A percentile compares a stretch with the other conserved stretches of the same genome.
Conservation (phyloP, 31 red algal species). For the Odonthalia washingtoniensis region DNA sequence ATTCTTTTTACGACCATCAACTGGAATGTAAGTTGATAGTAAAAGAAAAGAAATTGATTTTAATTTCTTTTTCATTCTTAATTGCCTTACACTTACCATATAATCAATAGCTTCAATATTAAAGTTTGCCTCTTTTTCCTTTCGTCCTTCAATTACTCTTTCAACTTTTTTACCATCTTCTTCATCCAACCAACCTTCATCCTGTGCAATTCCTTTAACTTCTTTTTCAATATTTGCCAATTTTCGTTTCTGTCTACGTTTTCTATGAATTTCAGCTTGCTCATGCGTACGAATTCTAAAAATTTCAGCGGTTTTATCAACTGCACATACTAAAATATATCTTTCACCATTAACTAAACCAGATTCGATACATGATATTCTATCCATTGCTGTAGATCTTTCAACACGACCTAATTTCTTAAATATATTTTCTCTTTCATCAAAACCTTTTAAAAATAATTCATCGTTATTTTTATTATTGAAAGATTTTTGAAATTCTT, state of each 20-base stretch:
- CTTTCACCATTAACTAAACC: slow-evolving; percentile 2
- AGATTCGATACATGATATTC: slow-evolving; percentile 38
- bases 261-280: slow-evolving; percentile 60
- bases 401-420: slow-evolving; percentile 33
- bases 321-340: slow-evolving; percentile 41
- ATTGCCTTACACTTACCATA: slow-evolving; percentile 32
- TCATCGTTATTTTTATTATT: not conserved
- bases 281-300: slow-evolving; percentile 44
- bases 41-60: slow-evolving; percentile 45
- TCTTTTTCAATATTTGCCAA: slow-evolving; percentile 38
- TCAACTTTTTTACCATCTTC: slow-evolving; percentile 6
- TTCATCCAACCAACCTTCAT: slow-evolving; percentile 42
- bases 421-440: slow-evolving; percentile 38
- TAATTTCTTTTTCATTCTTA: slow-evolving; percentile 43
- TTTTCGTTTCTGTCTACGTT: slow-evolving; percentile 59
- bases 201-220: slow-evolving; percentile 4
- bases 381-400: slow-evolving; percentile 26
- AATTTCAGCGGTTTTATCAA: slow-evolving; percentile 70
- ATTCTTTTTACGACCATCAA: not conserved
- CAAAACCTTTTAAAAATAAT: slow-evolving; percentile 11
- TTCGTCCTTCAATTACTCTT: not conserved
- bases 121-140: not conserved
- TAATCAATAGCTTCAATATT: slow-evolving; percentile 44
- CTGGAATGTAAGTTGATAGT: not conserved
- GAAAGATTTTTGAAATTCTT: not conserved